A percentile compares a stretch with the other conserved stretches of the same genome.
Evolutionary conservation across 2,329 filamentous ascomycete species (phyloP).

Genomic region (Diaporthe amygdali): DNA sequence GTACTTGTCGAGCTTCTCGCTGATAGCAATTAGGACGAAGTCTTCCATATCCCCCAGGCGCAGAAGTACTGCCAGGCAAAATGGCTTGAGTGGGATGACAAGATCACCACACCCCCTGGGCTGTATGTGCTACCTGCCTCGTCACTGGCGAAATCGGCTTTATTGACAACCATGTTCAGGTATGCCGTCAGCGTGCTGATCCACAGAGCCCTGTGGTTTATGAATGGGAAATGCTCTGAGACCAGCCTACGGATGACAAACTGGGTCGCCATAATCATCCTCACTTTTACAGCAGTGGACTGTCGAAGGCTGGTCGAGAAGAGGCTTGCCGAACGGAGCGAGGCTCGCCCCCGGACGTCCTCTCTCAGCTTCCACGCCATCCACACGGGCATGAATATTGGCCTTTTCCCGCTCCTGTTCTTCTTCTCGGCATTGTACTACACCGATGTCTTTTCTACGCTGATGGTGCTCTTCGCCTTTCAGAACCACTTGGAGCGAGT

Average conservation of each 20-base stretch:
- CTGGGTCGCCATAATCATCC: slow-evolving; percentile 45
- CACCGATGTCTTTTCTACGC: slow-evolving; percentile 85
- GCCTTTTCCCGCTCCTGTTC: slow-evolving; percentile 87
- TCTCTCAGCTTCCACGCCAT: slow-evolving; percentile 47
- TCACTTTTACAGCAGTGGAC: slow-evolving; percentile 51
- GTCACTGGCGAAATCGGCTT: slow-evolving; percentile 20
- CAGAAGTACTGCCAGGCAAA: slow-evolving; percentile 81
- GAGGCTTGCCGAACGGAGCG: slow-evolving; percentile 39
- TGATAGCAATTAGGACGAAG: slow-evolving; percentile 67
- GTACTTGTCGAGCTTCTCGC: not conserved
- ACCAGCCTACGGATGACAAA: slow-evolving; percentile 56
- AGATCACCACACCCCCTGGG: slow-evolving; percentile 95
- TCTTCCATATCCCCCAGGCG: slow-evolving; percentile 90
- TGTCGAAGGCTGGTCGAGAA: slow-evolving; percentile 59
- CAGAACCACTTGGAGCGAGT: slow-evolving; percentile 57
- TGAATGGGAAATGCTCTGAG: slow-evolving; percentile 40
- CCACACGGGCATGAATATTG: slow-evolving; percentile 78
- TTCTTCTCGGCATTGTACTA: slow-evolving; percentile 98
- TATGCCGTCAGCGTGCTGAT: slow-evolving; percentile 53
- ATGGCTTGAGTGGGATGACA: slow-evolving; percentile 87
- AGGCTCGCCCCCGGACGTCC: slow-evolving; percentile 19
- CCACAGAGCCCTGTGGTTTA: slow-evolving; percentile 35
- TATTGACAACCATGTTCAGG: slow-evolving; percentile 37
- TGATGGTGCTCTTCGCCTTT: slow-evolving; percentile 75
- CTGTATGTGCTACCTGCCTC: slow-evolving; percentile 57